Conservation (phyloP, 1,139 yeast species). For the Wickerhamomyces sp. region DNA sequence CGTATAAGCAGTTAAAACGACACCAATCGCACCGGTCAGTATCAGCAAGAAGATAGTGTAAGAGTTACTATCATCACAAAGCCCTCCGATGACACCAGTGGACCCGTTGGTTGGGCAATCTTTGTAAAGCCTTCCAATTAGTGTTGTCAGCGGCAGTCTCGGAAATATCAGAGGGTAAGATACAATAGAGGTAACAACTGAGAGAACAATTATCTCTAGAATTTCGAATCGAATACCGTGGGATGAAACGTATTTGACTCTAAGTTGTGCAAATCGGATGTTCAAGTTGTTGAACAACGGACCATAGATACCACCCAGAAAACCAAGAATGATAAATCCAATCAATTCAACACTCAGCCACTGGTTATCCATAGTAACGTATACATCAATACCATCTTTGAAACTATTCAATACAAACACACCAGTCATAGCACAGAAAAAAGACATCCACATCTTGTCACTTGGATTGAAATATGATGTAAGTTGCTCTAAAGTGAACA, state of each 20-base stretch:
- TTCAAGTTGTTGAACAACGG: slow-evolving; percentile 47
- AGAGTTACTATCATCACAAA: slow-evolving; percentile 28
- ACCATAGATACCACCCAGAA: slow-evolving; percentile 67
- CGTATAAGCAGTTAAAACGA: slow-evolving; percentile 54
- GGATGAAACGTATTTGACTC: slow-evolving; percentile 23
- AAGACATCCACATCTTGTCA: slow-evolving; percentile 74
- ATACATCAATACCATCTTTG: slow-evolving; percentile 48
- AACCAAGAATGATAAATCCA: slow-evolving; percentile 65
- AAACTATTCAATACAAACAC: slow-evolving; percentile 65
- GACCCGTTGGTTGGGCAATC: slow-evolving; percentile 42
- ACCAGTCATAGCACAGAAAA: slow-evolving; percentile 70
- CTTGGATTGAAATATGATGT: slow-evolving; percentile 60
- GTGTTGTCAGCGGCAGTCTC: slow-evolving; percentile 49
- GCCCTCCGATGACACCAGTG: slow-evolving; percentile 22
- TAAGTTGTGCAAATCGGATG: slow-evolving; percentile 34
- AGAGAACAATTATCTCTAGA: slow-evolving; percentile 45
- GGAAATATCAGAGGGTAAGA: slow-evolving; percentile 54
- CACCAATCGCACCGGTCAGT: slow-evolving; percentile 47
- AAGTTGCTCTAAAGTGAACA: slow-evolving; percentile 75
- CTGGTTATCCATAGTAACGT: slow-evolving; percentile 64
- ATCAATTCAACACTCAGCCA: slow-evolving; percentile 69
- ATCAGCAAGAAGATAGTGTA: slow-evolving; percentile 30
- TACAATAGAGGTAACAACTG: slow-evolving; percentile 45
- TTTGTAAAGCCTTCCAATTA: slow-evolving; percentile 54
- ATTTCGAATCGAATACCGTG: slow-evolving; percentile 20